A percentile compares a stretch with the other conserved stretches of the same genome.
These are phyloP conservation scores for Ogataea ramenticola DNA, from an alignment of 805 yeast genomes.

Conservation along the genomic window DNA sequence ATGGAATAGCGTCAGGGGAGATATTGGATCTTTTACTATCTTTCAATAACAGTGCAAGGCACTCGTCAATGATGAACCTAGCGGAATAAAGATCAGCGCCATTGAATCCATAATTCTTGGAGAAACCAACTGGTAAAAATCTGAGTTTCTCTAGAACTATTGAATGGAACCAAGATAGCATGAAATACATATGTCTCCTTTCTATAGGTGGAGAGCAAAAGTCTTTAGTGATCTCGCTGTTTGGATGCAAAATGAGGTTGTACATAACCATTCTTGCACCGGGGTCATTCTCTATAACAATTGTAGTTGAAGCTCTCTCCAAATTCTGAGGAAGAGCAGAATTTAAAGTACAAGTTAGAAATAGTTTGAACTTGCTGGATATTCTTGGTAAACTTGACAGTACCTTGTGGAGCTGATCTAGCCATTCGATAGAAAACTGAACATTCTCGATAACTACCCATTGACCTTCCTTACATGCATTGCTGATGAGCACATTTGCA, in stretches of 20 bases:
- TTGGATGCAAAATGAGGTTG: slow-evolving; percentile 18
- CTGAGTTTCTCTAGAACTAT: slow-evolving; percentile 51
- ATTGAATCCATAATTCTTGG: slow-evolving; percentile 57
- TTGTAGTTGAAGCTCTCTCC: slow-evolving; percentile 43
- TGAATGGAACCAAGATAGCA: slow-evolving; percentile 67
- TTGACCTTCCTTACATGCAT: slow-evolving; percentile 38
- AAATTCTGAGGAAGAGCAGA: slow-evolving; percentile 49
- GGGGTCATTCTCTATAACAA: slow-evolving; percentile 56
- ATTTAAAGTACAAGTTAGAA: slow-evolving; percentile 54
- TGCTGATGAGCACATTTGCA: slow-evolving; percentile 48
- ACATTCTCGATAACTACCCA: slow-evolving; percentile 82
- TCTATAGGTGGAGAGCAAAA: slow-evolving; percentile 30
- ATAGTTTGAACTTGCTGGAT: slow-evolving; percentile 40
- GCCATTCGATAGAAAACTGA: slow-evolving; percentile 65
- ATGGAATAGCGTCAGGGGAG: slow-evolving; percentile 42
- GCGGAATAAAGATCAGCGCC: slow-evolving; percentile 62
- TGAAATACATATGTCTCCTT: slow-evolving; percentile 39
- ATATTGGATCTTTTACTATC: slow-evolving; percentile 26
- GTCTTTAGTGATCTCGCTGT: neutral
- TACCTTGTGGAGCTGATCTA: slow-evolving; percentile 44
- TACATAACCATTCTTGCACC: slow-evolving; percentile 46
- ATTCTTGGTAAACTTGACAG: slow-evolving; percentile 24
- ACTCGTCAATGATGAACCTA: slow-evolving; percentile 32
- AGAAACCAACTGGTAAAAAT: slow-evolving; percentile 58
- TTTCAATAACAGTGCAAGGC: slow-evolving; percentile 24